phyloP scores from a whole-genome alignment of 306 rosid species.

The peach (Prunus persica) region DNA sequence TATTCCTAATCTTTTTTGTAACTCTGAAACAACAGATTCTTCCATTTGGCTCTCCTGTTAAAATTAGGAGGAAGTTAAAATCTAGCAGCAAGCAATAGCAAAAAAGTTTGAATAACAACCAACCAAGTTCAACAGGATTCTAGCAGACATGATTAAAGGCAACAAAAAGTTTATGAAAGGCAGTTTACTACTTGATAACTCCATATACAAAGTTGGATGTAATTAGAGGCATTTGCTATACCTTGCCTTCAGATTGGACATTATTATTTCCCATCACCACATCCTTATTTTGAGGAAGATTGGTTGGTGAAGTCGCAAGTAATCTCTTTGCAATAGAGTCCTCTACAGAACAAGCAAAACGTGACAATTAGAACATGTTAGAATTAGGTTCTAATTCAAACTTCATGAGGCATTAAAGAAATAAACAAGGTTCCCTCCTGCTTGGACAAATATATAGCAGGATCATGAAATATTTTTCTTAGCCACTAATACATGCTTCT shows the following conservation, averaged over 20 bases:
- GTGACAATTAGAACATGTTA: too few species aligned
- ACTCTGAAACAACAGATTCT: constrained; percentile 58
- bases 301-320: constrained; percentile 52
- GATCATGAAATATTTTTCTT: background rate
- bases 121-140: background rate
- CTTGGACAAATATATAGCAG: background rate
- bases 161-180: background rate
- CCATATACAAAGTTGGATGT: background rate
- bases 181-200: background rate
- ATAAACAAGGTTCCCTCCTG: background rate
- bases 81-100: background rate
- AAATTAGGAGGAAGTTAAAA: background rate
- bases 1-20: constrained; percentile 63
- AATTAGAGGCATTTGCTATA: constrained; percentile 26
- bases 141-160: background rate
- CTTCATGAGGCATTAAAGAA: background rate
- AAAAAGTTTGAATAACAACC: background rate
- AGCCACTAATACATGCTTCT: background rate
- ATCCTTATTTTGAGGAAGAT: constrained; percentile 55
- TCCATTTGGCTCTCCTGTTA: constrained; percentile 57
- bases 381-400: constrained; percentile 13
- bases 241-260: constrained; percentile 56
- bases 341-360: constrained; percentile 35
- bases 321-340: constrained; percentile 82
- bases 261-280: constrained; percentile 35